Percentiles rank a stretch among this genome's conserved stretches.
These are phyloP conservation scores for Jatropha multifida DNA, from an alignment of 441 rosid species.

Conservation along the genomic window DNA sequence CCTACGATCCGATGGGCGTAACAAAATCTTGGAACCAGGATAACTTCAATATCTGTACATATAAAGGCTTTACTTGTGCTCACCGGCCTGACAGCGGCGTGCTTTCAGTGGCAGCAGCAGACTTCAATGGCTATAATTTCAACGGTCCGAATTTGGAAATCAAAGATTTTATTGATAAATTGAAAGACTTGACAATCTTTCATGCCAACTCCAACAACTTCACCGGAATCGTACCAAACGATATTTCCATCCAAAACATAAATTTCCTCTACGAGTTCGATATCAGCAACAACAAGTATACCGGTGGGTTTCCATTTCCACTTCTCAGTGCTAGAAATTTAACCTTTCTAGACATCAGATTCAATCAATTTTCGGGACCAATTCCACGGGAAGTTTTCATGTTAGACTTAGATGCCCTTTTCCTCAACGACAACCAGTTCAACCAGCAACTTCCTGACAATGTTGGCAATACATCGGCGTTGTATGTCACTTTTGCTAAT, in stretches of 20 bases:
- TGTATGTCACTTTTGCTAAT: slow-evolving; percentile 51
- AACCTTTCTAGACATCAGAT: slow-evolving; percentile 49
- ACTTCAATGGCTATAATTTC: slow-evolving; percentile 38
- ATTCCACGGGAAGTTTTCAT: slow-evolving; percentile 35
- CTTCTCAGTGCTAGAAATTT: slow-evolving; percentile 28
- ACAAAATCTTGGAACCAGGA: slow-evolving; percentile 21
- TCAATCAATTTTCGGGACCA: slow-evolving; percentile 35
- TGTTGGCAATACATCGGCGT: slow-evolving; percentile 38
- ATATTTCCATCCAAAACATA: neutral
- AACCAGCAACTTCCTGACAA: slow-evolving; percentile 32
- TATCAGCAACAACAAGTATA: slow-evolving; percentile 44
- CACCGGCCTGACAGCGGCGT: slow-evolving; percentile 15
- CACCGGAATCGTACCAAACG: slow-evolving; percentile 25
- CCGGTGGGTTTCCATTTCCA: slow-evolving; percentile 33
- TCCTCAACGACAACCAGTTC: slow-evolving; percentile 49
- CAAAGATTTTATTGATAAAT: slow-evolving; percentile 19
- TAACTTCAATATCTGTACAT: slow-evolving; percentile 25
- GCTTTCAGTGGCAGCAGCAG: slow-evolving; percentile 34
- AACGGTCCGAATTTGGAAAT: slow-evolving; percentile 23
- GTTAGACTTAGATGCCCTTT: slow-evolving; percentile 41
- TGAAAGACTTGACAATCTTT: slow-evolving; percentile 41
- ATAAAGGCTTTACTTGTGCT: slow-evolving; percentile 39
- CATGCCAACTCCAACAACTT: slow-evolving; percentile 52
- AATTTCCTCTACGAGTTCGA: slow-evolving; percentile 45
- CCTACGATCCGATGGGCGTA: neutral